phyloP scores from a whole-genome alignment of 2,329 filamentous ascomycete genomes.

The Fusarium praegraminearum region DNA sequence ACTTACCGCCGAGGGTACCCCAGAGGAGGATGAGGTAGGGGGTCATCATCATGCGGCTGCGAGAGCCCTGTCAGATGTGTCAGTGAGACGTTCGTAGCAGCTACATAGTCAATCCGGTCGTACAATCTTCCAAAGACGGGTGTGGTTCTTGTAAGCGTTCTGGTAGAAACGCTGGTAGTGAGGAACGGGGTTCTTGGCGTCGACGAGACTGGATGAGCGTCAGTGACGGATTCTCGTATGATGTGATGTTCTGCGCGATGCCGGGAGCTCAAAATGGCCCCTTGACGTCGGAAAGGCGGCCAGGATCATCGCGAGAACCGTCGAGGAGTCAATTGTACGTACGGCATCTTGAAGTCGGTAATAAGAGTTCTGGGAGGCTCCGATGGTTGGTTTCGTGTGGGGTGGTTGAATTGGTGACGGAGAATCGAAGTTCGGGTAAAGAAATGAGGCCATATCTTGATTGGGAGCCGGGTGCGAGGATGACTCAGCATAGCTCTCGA shows the following conservation, averaged over 20 bases:
- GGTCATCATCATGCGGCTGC: slow-evolving; percentile 73
- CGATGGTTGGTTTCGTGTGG: slow-evolving; percentile 42
- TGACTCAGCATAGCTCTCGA: slow-evolving; percentile 53
- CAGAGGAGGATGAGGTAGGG: slow-evolving; percentile 76
- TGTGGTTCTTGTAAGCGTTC: slow-evolving; percentile 74
- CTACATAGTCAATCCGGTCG: slow-evolving; percentile 50
- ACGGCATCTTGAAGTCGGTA: slow-evolving; percentile 57
- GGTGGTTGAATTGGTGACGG: slow-evolving; percentile 45
- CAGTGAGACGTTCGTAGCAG: slow-evolving; percentile 31
- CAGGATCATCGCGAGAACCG: slow-evolving; percentile 21
- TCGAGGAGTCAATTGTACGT: slow-evolving; percentile 47
- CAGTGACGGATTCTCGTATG: slow-evolving; percentile 48
- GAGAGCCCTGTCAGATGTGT: slow-evolving; percentile 65
- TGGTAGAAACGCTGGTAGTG: slow-evolving; percentile 81
- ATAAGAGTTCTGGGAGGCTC: slow-evolving; percentile 41
- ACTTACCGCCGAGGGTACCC: slow-evolving; percentile 72
- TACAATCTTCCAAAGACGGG: slow-evolving; percentile 84
- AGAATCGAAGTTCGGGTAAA: slow-evolving; percentile 49
- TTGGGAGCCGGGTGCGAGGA: slow-evolving; percentile 45
- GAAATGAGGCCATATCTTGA: slow-evolving; percentile 57
- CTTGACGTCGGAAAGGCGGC: slow-evolving; percentile 43
- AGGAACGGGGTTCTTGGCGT: slow-evolving; percentile 82
- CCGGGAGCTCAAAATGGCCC: slow-evolving; percentile 30
- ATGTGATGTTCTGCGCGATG: slow-evolving; percentile 35
- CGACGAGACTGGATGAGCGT: slow-evolving; percentile 64